phyloP scores from a whole-genome alignment of 1,139 yeast genomes.

The Candida frijolesensis region DNA sequence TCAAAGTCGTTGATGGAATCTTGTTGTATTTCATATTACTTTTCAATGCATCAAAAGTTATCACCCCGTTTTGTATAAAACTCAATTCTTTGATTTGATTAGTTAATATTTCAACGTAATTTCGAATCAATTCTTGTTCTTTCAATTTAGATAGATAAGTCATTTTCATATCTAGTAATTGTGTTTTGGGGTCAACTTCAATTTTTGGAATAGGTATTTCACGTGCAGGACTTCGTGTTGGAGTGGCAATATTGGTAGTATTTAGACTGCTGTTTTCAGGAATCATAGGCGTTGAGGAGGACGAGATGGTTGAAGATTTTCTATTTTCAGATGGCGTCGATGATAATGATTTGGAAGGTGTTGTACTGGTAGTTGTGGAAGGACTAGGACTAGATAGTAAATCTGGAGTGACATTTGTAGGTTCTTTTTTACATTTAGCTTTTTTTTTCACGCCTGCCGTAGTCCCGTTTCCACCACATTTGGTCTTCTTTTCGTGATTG shows the following conservation, averaged over 20 bases:
- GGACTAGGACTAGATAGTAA: slow-evolving; percentile 1
- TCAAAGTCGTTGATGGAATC: slow-evolving; percentile 8
- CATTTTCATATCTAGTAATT: slow-evolving; percentile 29
- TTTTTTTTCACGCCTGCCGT: slow-evolving; percentile 9
- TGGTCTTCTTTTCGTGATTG: slow-evolving; percentile 11
- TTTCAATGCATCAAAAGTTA: slow-evolving; percentile 46
- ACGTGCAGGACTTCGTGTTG: slow-evolving; percentile 1
- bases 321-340: neutral
- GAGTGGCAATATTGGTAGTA: too few species aligned
- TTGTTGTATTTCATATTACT: slow-evolving; percentile 11
- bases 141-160: slow-evolving; percentile 42
- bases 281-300: neutral
- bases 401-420: neutral
- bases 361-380: neutral
- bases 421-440: slow-evolving; percentile 8
- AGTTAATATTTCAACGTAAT: slow-evolving; percentile 46
- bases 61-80: slow-evolving; percentile 50
- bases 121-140: slow-evolving; percentile 48
- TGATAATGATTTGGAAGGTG: slow-evolving; percentile 1
- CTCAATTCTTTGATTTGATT: slow-evolving; percentile 49
- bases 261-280: neutral
- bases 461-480: neutral
- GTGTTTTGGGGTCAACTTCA: slow-evolving; percentile 20
- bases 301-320: neutral
- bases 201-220: slow-evolving; percentile 18